phyloP scores from a whole-genome alignment of 2,329 filamentous ascomycete genomes.

The Neonectria ditissima region DNA sequence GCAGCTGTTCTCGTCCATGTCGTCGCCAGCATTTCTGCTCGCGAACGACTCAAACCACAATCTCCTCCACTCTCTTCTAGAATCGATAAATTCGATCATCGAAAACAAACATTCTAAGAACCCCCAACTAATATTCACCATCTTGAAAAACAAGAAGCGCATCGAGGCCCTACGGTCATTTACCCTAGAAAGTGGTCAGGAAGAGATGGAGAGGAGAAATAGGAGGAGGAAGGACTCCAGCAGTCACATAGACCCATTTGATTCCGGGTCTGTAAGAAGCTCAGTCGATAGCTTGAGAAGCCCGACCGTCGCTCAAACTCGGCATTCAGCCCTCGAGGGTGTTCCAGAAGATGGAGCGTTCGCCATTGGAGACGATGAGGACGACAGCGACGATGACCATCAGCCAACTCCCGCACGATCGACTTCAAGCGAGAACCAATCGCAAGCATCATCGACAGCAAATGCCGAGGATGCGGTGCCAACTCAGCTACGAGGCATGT shows the following conservation, averaged over 20 bases:
- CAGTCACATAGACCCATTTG: slow-evolving; percentile 62
- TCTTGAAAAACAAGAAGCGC: slow-evolving; percentile 82
- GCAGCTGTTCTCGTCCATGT: slow-evolving; percentile 92
- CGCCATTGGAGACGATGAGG: slow-evolving; percentile 88
- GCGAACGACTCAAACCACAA: slow-evolving; percentile 92
- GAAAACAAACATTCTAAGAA: slow-evolving; percentile 91
- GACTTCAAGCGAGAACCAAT: slow-evolving; percentile 72
- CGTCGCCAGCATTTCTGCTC: slow-evolving; percentile 89
- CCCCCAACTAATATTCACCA: slow-evolving; percentile 80
- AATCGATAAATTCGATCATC: slow-evolving; percentile 89
- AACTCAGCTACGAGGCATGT: slow-evolving; percentile 89
- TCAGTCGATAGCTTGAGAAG: slow-evolving; percentile 78
- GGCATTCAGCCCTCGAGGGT: slow-evolving; percentile 46
- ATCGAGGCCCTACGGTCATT: slow-evolving; percentile 89
- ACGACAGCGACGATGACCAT: slow-evolving; percentile 65
- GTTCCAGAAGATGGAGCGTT: slow-evolving; percentile 79
- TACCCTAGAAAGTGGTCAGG: slow-evolving; percentile 90
- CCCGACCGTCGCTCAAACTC: slow-evolving; percentile 55
- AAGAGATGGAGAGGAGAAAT: slow-evolving; percentile 86
- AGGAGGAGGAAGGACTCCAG: slow-evolving; percentile 74
- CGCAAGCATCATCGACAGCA: slow-evolving; percentile 76
- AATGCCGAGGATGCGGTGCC: slow-evolving; percentile 82
- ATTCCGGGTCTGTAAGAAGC: slow-evolving; percentile 64
- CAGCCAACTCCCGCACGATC: slow-evolving; percentile 70
- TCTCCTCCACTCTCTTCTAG: slow-evolving; percentile 83